Base-by-base conservation (phyloP, 1,139 yeast genomes). In the Debaryomyces fabryi region DNA sequence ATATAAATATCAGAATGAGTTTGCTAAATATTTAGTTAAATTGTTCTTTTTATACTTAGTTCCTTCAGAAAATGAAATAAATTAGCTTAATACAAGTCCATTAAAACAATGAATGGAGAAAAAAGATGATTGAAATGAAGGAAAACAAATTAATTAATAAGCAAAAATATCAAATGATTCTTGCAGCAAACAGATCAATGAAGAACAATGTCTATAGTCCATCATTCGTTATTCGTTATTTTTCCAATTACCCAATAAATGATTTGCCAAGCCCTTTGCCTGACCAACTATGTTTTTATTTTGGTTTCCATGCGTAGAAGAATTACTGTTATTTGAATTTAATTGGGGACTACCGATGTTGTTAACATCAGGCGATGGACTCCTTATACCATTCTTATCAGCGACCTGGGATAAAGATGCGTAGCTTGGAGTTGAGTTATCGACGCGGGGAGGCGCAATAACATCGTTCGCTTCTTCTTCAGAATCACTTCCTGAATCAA, bases 401-500 rank as follows among this genome's bases (percentile, higher is more conserved):
- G 85, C 85, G 20, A 81, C 81, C 53, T 78, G 81, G 44, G 81
- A 77, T 36, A 79, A 63, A 9, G 82, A 71, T 40, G 70, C 67
- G 54, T 72, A 74, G 48, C 74, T 71, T 25, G 63, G 55, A 20
- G 65, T 46, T 18, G 52, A 49, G 5, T 55, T 52, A 23, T 48
- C 49, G 6, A 23, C 32, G 12, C 43, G 43, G 46, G n/a, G 42
- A 27, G 18, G 9, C 33, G 68, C 72, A 18, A 64, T 71, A 12
- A 67, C 74, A 8, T 27, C 21, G 7, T 6, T 13, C 3, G 66
- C 61, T 25, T 69, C 75, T n/a, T 64, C 71, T 13, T 67, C 74
- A 12, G 67, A 62, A 24, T 68, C 73, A 3, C 56, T 54, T 10
- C 66, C 74, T 8, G 68, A 65, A 45, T 71, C 73, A 52, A 74